phyloP scores from a whole-genome alignment of 495 filamentous ascomycete species.

The Penicillium manginii region DNA sequence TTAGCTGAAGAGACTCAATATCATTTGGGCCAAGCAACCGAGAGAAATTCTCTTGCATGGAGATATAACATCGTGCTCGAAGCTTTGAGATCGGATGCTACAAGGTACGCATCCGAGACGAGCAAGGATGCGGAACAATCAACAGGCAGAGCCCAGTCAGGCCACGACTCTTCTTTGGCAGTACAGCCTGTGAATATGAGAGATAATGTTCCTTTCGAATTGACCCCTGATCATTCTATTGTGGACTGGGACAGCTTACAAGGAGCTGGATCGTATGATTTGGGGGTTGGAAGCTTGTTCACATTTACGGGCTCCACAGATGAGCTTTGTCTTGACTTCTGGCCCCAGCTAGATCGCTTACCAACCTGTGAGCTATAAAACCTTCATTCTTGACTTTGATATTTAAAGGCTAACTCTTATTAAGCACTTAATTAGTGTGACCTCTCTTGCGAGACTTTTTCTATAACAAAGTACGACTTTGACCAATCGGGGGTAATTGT shows the following conservation, averaged over 20 bases:
- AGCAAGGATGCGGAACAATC: neutral
- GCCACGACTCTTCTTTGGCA: neutral
- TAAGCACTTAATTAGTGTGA: neutral
- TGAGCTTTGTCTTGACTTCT: constrained; percentile 31
- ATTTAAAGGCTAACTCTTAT: no score
- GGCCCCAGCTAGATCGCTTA: constrained; percentile 35
- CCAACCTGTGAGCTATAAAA: constrained; percentile 21
- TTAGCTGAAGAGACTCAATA: constrained; percentile 28
- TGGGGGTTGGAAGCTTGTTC: constrained; percentile 25
- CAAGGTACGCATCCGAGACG: neutral
- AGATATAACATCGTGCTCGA: constrained; percentile 33
- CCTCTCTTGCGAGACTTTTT: no score
- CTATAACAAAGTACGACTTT: no score
- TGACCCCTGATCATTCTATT: neutral
- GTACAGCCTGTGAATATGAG: neutral
- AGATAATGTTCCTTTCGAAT: neutral
- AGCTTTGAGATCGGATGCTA: constrained; percentile 26
- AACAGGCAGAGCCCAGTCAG: neutral
- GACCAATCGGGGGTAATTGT: no score
- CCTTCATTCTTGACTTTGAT: neutral
- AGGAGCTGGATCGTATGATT: constrained; percentile 6
- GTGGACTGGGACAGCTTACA: constrained; percentile 5
- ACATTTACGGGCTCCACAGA: constrained; percentile 24
- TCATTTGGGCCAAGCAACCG: constrained; percentile 31
- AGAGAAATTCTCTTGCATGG: constrained; percentile 32